A percentile compares a stretch with the other conserved stretches of the same genome.
Conservation (phyloP, 768 basidiomycete genomes). For the Amanita pallidorosea region DNA sequence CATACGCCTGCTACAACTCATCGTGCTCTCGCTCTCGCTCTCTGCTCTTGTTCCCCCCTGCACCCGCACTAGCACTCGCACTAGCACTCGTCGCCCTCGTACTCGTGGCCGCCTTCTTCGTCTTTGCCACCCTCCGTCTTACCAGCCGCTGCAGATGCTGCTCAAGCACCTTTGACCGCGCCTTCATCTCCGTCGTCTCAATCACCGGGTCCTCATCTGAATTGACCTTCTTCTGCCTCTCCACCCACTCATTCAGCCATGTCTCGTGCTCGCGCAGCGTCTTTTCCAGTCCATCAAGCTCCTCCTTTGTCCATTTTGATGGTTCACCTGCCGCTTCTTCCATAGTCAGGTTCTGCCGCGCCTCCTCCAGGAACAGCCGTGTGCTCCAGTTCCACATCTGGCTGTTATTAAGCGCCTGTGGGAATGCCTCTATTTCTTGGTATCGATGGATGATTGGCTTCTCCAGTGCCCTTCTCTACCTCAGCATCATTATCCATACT, state of each 20-base stretch:
- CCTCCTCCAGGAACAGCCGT: conserved; percentile 77
- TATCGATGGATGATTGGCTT: conserved; percentile 78
- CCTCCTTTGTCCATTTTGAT: conserved; percentile 79
- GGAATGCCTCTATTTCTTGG: conserved; percentile 81
- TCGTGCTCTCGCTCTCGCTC: conserved; percentile 10
- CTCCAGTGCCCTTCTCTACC: conserved; percentile 50
- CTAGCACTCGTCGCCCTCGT: background rate
- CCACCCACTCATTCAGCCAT: conserved; percentile 78
- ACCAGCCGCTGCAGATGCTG: conserved; percentile 56
- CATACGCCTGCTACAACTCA: conserved; percentile 12
- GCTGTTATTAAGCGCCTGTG: conserved; percentile 68
- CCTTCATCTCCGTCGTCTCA: conserved; percentile 76
- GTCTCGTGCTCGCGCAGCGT: conserved; percentile 67
- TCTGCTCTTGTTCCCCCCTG: background rate
- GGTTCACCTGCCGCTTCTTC: conserved; percentile 50
- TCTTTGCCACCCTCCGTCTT: conserved; percentile 60
- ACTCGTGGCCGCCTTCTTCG: conserved; percentile 36
- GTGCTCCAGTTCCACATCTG: conserved; percentile 87
- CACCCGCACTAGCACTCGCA: conserved; percentile 1
- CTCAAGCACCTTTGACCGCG: conserved; percentile 72
- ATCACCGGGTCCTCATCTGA: conserved; percentile 80
- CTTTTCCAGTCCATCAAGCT: conserved; percentile 71
- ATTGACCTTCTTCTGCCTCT: conserved; percentile 69
- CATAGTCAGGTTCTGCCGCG: conserved; percentile 59
- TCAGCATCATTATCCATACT: background rate